These are phyloP conservation scores for Penicillium chermesinum DNA, from an alignment of 495 filamentous ascomycete genomes.

Conservation along the genomic window DNA sequence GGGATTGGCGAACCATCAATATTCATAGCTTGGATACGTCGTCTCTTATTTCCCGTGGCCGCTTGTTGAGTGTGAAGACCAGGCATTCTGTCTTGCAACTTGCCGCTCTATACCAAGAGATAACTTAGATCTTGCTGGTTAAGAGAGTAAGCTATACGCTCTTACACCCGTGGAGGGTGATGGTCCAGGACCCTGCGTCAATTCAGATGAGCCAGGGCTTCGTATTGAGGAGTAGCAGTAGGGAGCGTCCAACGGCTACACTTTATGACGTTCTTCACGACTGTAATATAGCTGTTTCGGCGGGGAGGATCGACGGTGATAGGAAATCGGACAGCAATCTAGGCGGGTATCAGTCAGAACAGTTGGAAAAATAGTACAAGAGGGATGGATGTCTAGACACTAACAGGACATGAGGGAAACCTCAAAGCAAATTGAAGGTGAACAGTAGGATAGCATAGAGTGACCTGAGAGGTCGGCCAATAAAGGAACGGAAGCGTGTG, in stretches of 20 bases:
- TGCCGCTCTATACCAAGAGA: background rate
- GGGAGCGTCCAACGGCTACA: background rate
- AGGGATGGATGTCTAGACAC: background rate
- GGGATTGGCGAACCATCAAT: no score
- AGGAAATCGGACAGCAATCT: background rate
- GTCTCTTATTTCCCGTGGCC: background rate
- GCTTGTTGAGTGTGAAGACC: background rate
- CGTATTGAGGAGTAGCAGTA: background rate
- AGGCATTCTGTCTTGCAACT: background rate
- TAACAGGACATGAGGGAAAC: background rate
- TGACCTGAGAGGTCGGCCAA: no score
- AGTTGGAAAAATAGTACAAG: background rate
- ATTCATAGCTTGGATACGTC: background rate
- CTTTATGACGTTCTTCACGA: background rate
- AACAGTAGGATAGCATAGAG: no score
- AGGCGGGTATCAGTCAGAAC: background rate
- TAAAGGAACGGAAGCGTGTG: background rate
- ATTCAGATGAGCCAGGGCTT: background rate
- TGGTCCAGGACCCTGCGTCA: background rate
- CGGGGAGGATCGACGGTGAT: background rate
- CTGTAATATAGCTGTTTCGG: background rate
- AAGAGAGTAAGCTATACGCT: background rate
- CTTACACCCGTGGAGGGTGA: background rate
- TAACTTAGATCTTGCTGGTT: background rate
- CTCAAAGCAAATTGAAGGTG: no score